Evolutionary conservation across 768 basidiomycete genomes (phyloP).

Genomic region (Suillus subluteus): DNA sequence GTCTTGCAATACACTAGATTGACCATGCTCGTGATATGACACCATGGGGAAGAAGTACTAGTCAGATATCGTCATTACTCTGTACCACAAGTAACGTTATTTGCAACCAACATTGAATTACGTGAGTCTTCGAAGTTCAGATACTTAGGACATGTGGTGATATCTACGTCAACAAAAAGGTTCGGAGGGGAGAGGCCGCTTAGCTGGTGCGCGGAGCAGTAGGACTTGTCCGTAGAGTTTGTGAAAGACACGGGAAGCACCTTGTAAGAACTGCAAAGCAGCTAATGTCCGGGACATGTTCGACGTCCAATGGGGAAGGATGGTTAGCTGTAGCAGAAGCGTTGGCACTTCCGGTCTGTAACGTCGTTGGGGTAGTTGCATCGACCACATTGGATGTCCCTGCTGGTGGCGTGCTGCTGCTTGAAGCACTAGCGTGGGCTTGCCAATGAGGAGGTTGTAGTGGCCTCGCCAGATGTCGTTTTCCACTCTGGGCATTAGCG

Average conservation of each 20-base stretch:
- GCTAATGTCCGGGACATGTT: neutral
- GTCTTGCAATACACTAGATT: too few relatives aligned
- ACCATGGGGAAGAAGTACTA: neutral
- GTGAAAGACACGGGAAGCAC: neutral
- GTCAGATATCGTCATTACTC: neutral
- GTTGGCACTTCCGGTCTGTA: neutral
- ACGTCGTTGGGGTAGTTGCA: neutral
- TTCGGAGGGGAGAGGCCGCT: neutral
- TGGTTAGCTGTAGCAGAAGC: neutral
- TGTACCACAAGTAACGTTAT: too few relatives aligned
- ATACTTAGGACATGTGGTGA: neutral
- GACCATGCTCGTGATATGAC: neutral
- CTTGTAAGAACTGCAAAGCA: neutral
- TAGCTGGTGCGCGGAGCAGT: neutral
- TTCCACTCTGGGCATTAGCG: neutral
- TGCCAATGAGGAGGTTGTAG: neutral
- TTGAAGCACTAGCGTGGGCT: neutral
- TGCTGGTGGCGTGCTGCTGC: neutral
- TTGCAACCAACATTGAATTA: neutral
- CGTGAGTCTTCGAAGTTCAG: neutral
- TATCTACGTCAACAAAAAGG: neutral
- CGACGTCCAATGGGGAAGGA: neutral
- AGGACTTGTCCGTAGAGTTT: neutral
- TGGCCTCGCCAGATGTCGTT: neutral
- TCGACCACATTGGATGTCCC: neutral